Base-by-base conservation (phyloP, 495 filamentous ascomycete genomes). In the Pyronema omphalodes region DNA sequence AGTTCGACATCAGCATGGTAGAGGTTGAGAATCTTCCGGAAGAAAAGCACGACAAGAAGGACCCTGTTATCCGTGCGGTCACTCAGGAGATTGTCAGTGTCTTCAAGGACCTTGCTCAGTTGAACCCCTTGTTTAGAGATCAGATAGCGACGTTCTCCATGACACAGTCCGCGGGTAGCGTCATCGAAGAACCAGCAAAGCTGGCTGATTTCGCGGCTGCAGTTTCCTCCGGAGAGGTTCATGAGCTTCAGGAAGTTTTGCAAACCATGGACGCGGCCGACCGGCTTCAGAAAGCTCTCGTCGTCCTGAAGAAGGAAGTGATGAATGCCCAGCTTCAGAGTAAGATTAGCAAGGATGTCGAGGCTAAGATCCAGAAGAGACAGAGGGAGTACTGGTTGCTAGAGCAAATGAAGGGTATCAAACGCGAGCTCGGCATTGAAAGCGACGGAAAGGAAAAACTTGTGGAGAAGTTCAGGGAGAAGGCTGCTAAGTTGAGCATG, bases 351-450 rank as follows among this genome's bases (percentile, higher is more conserved):
- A 96, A 94, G 70, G 91, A 99, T 64, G 91, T 99, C 18, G 93
- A 99, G 67, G 83, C 75, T 57, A 94, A 94, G 70, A 99, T 99
- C 55, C 88, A 93, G 60, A 95, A 96, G 70, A 82, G 91, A 9
- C 91, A 99, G 65, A 81, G 91, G 33, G 93, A 99, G 63, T 99
- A 99, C 71, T 99, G 86, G 86, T 71, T 99, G 15, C 89, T 91
- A 86, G 91, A 99, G 67, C 93, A 99, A 63, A 93, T 96, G 88
- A 96, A 95, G 70, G 93, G 87, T n/a, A 96, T 99, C 62, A 81
- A 84, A 56, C 75, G 89, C 52, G 93, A 99, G 66, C 75, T 99
- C 17, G 93, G 93, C 11, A 86, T 95, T 53, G 93, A 96, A 67
- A 91, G 85, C 3, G 91, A 99, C 62, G 91, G 93, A 35, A 99